Conservation (phyloP, 2,329 filamentous ascomycete species). For the Hypoxylon sp. region DNA sequence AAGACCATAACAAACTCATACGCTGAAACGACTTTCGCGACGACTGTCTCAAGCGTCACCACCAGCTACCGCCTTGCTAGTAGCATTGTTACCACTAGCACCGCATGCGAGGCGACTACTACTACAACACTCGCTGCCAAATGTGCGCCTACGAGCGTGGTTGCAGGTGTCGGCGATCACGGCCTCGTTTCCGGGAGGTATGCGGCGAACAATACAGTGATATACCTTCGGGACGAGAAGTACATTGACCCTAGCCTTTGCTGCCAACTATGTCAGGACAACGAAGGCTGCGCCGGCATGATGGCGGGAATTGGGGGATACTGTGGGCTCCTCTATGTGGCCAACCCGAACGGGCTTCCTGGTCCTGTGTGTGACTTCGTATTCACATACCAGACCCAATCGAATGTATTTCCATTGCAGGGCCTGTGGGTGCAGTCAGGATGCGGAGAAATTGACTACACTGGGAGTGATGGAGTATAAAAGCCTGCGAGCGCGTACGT, state of each 20-base stretch:
- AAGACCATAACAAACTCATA: not conserved
- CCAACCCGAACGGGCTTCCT: constrained; percentile 27
- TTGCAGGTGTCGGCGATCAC: constrained; percentile 39
- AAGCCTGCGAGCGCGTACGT: not conserved
- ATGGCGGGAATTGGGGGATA: constrained; percentile 35
- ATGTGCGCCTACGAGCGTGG: constrained; percentile 50
- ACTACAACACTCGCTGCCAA: constrained; percentile 49
- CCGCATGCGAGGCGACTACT: constrained; percentile 39
- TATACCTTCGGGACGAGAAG: constrained; percentile 37
- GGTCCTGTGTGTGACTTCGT: constrained; percentile 43
- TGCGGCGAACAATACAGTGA: constrained; percentile 40
- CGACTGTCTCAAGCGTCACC: constrained; percentile 45
- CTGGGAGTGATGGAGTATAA: constrained; percentile 22
- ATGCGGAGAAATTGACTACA: constrained; percentile 38
- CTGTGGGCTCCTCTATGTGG: constrained; percentile 46
- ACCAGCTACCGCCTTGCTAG: constrained; percentile 50
- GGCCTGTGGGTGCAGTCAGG: constrained; percentile 45
- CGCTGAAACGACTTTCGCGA: constrained; percentile 13
- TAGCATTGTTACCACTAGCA: constrained; percentile 22
- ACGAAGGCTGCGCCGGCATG: constrained; percentile 46
- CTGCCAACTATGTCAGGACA: constrained; percentile 52
- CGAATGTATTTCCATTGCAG: constrained; percentile 37
- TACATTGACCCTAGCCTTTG: constrained; percentile 46
- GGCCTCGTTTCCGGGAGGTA: constrained; percentile 44
- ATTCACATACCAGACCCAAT: constrained; percentile 41